phyloP scores from a whole-genome alignment of 768 basidiomycete genomes.

The Trametes coccinea region DNA sequence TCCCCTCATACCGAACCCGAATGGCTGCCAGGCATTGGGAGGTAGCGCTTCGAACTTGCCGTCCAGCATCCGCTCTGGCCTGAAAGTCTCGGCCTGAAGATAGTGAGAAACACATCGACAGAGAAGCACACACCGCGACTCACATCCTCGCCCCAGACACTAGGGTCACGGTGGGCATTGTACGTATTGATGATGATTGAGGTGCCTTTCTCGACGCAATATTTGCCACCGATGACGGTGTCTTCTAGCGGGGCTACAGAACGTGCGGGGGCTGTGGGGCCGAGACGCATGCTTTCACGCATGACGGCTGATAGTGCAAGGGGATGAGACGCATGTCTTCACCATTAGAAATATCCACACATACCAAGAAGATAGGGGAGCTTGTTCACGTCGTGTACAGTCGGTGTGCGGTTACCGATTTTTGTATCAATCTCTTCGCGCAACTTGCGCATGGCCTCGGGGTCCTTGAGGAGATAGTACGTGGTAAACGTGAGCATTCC shows the following conservation, averaged over 20 bases:
- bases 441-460: constrained; percentile 44
- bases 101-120: not conserved
- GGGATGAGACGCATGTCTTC: constrained; percentile 40
- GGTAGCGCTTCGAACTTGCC: constrained; percentile 50
- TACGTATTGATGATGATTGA: constrained; percentile 33
- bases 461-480: constrained; percentile 47
- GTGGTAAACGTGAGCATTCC: constrained; percentile 43
- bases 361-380: constrained; percentile 44
- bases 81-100: constrained; percentile 37
- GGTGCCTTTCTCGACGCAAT: constrained; percentile 37
- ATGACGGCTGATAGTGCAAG: constrained; percentile 34
- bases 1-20: constrained; percentile 29
- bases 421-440: constrained; percentile 48
- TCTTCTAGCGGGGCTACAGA: constrained; percentile 37
- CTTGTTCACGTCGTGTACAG: constrained; percentile 43
- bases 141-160: constrained; percentile 50
- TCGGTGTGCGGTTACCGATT: constrained; percentile 40
- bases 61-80: constrained; percentile 51
- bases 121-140: constrained; percentile 3
- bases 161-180: constrained; percentile 40
- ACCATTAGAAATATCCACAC: constrained; percentile 17
- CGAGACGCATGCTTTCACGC: constrained; percentile 39
- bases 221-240: constrained; percentile 41
- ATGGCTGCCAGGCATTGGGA: constrained; percentile 46
- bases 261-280: constrained; percentile 41